Base-by-base conservation (phyloP, 192 early-diverging fungal genomes). In the Backusella mclennaniae region DNA sequence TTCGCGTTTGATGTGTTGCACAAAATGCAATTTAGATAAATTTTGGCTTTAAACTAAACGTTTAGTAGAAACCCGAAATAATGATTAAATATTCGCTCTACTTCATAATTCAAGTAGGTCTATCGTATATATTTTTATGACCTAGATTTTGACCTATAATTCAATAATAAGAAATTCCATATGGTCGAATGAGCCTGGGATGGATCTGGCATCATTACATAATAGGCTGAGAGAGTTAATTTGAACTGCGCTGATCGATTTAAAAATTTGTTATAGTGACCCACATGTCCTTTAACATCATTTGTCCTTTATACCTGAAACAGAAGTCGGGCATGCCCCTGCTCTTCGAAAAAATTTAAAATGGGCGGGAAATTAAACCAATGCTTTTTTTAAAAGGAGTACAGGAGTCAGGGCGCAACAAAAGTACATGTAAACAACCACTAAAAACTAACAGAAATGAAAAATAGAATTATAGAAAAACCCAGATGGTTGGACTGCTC, bases 391-490 rank as follows among this genome's bases (percentile, higher is more conserved):
- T 26, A 26, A 59, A 33, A 59, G 53, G 53, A 26, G 53, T 23
- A 23, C 53, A 59, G 53, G 21, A 59, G 53, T 12, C 53, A 59
- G 53, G 53, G 53, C 21, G 21, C 23, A 19, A 59, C 11, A 39
- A 39, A 33, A 39, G 11, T 39, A 39, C 38, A 39, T 39, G 38
- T 39, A 39, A 39, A 39, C 38, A 39, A 12, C 38, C 38, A 39
- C 36, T 38, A 38, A 38, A 38, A 38, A 38, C 36, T 38, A 7
- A 39, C 23, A 11, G 53, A 59, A 59, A 59, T 59, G 23, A 59
- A 59, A 53, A 59, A 59, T 59, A 59, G 23, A 59, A 59, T 12
- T 59, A 23, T 26, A 59, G 53, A 59, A 59, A 59, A 59, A 59
- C 8, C 21, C 53, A 23, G 53, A 59, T 59, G 23, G 6, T 59